phyloP scores from a whole-genome alignment of 2,329 filamentous ascomycete species.

The Fusarium torreyae region DNA sequence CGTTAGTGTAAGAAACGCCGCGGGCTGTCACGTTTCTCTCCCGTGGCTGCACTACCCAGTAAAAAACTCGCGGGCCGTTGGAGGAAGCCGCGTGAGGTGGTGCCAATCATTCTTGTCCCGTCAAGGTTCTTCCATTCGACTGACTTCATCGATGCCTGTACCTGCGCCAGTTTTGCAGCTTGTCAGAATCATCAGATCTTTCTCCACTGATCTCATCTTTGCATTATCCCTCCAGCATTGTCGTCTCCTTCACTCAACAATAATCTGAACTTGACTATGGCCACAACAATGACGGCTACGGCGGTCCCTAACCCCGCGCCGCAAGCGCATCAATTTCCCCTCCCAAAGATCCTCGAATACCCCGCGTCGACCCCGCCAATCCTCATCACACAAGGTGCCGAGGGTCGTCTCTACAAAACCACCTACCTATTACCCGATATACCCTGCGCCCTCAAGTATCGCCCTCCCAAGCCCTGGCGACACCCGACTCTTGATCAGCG shows the following conservation, averaged over 20 bases:
- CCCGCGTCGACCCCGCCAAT: constrained; percentile 71
- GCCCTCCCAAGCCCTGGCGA: constrained; percentile 90
- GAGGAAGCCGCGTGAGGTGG: constrained; percentile 30
- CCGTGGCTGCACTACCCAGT: constrained; percentile 8
- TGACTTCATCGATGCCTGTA: constrained; percentile 45
- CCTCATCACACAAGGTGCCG: constrained; percentile 93
- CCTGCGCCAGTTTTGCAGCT: constrained; percentile 46
- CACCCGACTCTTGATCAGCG: constrained; percentile 91
- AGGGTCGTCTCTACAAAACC: constrained; percentile 93
- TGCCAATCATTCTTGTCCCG: constrained; percentile 39
- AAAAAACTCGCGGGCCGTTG: constrained; percentile 44
- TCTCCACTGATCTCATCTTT: constrained; percentile 22
- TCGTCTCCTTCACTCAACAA: constrained; percentile 18
- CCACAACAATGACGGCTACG: constrained; percentile 25
- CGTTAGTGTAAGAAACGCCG: constrained; percentile 33
- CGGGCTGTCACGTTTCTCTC: constrained; percentile 28
- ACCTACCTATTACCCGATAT: constrained; percentile 79
- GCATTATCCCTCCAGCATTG: constrained; percentile 16
- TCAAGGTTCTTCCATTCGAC: constrained; percentile 24
- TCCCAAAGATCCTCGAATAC: constrained; percentile 76
- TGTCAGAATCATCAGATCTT: constrained; percentile 35
- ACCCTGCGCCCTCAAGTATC: constrained; percentile 89
- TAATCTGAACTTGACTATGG: constrained; percentile 9
- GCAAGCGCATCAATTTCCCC: constrained; percentile 59
- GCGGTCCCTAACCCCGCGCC: constrained; percentile 38